These are phyloP conservation scores for bread wheat (Triticum aestivum) DNA, from an alignment of 176 grass and related monocot genomes.

Conservation along the genomic window IWGSC_CS_RefSeq_v2.1 NC_057814.1:360728449-360728948, in stretches of 20 bases:
- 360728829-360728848: neutral
- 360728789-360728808: neutral
- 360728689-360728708: neutral
- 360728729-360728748: neutral
- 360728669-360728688: neutral
- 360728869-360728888: neutral
- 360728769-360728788: neutral
- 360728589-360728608: neutral
- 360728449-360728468: neutral
- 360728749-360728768: neutral
- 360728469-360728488: neutral
- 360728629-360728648: neutral
- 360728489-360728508: neutral
- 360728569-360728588: neutral
- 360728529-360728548: neutral
- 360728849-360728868: neutral
- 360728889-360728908: neutral
- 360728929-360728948: neutral
- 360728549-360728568: neutral
- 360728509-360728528: neutral
- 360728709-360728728: neutral
- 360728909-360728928: neutral
- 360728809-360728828: neutral
- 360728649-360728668: neutral
- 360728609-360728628: neutral